A percentile compares a stretch with the other conserved stretches of the same genome.
These are phyloP conservation scores for Fusarium neocosmosporiellum DNA, from an alignment of 2,329 filamentous ascomycete species.

Conservation along the genomic window DNA sequence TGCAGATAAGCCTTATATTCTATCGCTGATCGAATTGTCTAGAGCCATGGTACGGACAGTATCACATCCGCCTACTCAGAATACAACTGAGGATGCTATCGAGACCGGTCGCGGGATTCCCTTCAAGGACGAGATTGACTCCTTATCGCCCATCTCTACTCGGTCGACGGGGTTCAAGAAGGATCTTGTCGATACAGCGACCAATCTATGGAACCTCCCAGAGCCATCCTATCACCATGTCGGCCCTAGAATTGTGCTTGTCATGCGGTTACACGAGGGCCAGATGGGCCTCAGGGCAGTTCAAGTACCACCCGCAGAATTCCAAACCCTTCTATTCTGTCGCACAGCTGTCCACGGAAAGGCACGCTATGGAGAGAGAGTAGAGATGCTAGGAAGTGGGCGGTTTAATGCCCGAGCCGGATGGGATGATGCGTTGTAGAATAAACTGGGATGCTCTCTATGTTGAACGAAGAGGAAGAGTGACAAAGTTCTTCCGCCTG, in stretches of 20 bases:
- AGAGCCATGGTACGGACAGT: slow-evolving; percentile 11
- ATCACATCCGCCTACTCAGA: neutral
- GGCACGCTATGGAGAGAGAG: slow-evolving; percentile 23
- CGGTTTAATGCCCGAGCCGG: slow-evolving; percentile 23
- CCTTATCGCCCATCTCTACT: neutral
- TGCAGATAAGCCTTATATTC: slow-evolving; percentile 34
- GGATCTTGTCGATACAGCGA: neutral
- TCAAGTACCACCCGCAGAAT: slow-evolving; percentile 20
- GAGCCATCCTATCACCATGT: slow-evolving; percentile 35
- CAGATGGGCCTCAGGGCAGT: slow-evolving; percentile 26
- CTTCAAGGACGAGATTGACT: neutral
- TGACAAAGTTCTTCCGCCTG: slow-evolving; percentile 26
- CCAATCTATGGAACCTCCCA: slow-evolving; percentile 23
- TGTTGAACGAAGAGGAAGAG: slow-evolving; percentile 9
- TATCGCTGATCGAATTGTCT: slow-evolving; percentile 33
- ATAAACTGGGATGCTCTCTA: neutral
- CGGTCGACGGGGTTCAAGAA: neutral
- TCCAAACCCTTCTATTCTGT: slow-evolving; percentile 35
- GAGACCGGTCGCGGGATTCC: neutral
- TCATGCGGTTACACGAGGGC: slow-evolving; percentile 23
- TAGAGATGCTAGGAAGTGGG: slow-evolving; percentile 27
- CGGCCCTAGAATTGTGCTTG: slow-evolving; percentile 23
- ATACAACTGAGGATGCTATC: neutral
- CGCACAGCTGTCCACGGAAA: slow-evolving; percentile 31
- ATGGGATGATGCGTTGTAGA: slow-evolving; percentile 2